A percentile compares a stretch with the other conserved stretches of the same genome.
phyloP scores from a whole-genome alignment of 768 basidiomycete species.

The Hysterangium stoloniferum region DNA sequence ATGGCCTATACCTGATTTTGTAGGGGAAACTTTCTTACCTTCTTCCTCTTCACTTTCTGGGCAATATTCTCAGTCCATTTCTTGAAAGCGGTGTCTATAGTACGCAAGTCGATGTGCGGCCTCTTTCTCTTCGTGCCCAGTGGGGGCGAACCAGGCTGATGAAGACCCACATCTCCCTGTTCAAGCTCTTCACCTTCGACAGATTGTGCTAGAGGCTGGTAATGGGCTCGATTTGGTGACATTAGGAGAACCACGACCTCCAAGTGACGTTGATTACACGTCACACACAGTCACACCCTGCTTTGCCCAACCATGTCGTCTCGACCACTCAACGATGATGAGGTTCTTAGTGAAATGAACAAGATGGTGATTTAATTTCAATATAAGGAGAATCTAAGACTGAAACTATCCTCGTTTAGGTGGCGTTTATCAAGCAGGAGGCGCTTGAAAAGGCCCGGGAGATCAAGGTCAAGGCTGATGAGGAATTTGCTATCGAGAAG shows the following conservation, averaged over 20 bases:
- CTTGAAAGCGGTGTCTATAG: slow-evolving; percentile 79
- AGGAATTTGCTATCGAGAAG: slow-evolving; percentile 99
- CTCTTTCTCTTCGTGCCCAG: slow-evolving; percentile 18
- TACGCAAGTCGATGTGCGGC: slow-evolving; percentile 66
- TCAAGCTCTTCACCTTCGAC: slow-evolving; percentile 29
- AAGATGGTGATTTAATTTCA: slow-evolving; percentile 87
- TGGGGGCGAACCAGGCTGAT: slow-evolving; percentile 14
- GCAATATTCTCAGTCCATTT: slow-evolving; percentile 86
- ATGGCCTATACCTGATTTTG: neutral
- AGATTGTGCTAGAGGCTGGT: slow-evolving; percentile 38
- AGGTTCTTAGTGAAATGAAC: slow-evolving; percentile 95
- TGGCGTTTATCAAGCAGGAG: slow-evolving; percentile 98
- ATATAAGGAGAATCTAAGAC: neutral
- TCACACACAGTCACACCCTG: too few species aligned
- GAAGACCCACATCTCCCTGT: slow-evolving; percentile 30
- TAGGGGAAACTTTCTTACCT: slow-evolving; percentile 22
- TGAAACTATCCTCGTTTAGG: slow-evolving; percentile 36
- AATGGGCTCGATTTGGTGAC: slow-evolving; percentile 32
- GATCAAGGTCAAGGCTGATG: slow-evolving; percentile 94
- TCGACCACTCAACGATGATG: slow-evolving; percentile 85
- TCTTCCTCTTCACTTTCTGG: slow-evolving; percentile 76
- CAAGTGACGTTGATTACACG: neutral
- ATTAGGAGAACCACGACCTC: neutral
- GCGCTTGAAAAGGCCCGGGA: slow-evolving; percentile 96
- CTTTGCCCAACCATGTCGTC: slow-evolving; percentile 45